These are phyloP conservation scores for Beta corolliflora DNA, from an alignment of 179 eudicot genomes.

Conservation along the genomic window DNA sequence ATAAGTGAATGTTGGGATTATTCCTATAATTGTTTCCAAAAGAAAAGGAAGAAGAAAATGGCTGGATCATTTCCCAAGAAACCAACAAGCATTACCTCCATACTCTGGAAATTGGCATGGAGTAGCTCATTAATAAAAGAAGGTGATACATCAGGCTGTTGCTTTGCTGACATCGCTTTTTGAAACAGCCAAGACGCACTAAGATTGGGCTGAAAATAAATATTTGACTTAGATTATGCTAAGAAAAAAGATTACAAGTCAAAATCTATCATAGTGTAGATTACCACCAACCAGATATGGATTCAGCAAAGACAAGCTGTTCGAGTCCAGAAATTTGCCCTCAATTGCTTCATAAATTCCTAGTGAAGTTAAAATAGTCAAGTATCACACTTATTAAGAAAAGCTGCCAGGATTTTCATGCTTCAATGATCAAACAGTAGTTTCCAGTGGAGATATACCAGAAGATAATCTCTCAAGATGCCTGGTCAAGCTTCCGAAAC, in stretches of 20 bases:
- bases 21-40: too few relatives aligned
- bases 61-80: conserved; percentile 2
- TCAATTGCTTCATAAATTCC: conserved; percentile 79
- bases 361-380: conserved; percentile 18
- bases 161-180: conserved; percentile 97
- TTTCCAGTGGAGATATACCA: conserved; percentile 40
- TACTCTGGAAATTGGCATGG: conserved; percentile 71
- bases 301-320: conserved; percentile 76
- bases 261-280: neutral
- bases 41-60: neutral
- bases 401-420: neutral
- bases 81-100: conserved; percentile 61
- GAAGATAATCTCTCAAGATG: conserved; percentile 83
- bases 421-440: neutral
- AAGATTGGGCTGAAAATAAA: conserved; percentile 70
- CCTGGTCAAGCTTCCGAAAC: conserved; percentile 98
- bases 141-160: conserved; percentile 64
- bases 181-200: conserved; percentile 98
- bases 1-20: too few relatives aligned
- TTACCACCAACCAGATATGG: conserved; percentile 77
- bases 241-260: neutral
- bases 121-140: conserved; percentile 89
- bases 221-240: conserved; percentile 4
- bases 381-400: neutral
- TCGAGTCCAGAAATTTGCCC: conserved; percentile 57